phyloP scores from a whole-genome alignment of 2,329 filamentous ascomycete species.

The Corynespora cassiicola region DNA sequence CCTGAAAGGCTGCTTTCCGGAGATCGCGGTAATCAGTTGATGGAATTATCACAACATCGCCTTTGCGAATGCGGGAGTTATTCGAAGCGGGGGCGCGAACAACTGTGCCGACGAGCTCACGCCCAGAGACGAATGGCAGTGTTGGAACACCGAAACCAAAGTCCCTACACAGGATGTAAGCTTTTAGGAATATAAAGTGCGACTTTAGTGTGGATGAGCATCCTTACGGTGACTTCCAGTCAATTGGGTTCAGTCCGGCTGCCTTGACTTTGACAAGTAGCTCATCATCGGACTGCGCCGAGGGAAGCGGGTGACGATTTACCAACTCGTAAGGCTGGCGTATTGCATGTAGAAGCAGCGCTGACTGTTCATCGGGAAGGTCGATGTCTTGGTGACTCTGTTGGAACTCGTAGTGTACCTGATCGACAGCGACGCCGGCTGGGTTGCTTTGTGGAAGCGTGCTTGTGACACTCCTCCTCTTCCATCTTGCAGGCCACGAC shows the following conservation, averaged over 20 bases:
- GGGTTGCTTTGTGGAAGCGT: not conserved
- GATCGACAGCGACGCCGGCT: not conserved
- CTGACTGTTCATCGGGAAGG: constrained; percentile 48
- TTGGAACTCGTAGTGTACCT: constrained; percentile 14
- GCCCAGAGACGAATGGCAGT: constrained; percentile 72
- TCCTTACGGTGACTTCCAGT: constrained; percentile 75
- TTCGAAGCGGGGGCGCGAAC: constrained; percentile 51
- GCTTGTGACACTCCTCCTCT: constrained; percentile 14
- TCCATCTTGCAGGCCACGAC: constrained; percentile 17
- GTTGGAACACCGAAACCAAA: constrained; percentile 73
- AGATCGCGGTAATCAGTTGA: constrained; percentile 78
- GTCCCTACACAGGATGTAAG: constrained; percentile 64
- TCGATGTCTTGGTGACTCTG: constrained; percentile 2
- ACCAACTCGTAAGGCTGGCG: constrained; percentile 59
- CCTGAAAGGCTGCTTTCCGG: constrained; percentile 74
- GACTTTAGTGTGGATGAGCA: not conserved
- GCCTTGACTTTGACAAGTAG: constrained; percentile 68
- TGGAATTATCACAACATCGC: constrained; percentile 61
- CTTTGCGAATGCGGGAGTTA: constrained; percentile 56
- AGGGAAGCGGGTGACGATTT: constrained; percentile 55
- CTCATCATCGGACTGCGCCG: constrained; percentile 55
- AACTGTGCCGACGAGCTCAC: constrained; percentile 72
- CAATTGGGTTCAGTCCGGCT: constrained; percentile 78
- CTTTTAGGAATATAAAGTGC: not conserved
- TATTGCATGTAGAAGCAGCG: constrained; percentile 58